These are phyloP conservation scores for Violaceomyces palustris DNA, from an alignment of 1,284 basidiomycete species.

Conservation along the genomic window DNA sequence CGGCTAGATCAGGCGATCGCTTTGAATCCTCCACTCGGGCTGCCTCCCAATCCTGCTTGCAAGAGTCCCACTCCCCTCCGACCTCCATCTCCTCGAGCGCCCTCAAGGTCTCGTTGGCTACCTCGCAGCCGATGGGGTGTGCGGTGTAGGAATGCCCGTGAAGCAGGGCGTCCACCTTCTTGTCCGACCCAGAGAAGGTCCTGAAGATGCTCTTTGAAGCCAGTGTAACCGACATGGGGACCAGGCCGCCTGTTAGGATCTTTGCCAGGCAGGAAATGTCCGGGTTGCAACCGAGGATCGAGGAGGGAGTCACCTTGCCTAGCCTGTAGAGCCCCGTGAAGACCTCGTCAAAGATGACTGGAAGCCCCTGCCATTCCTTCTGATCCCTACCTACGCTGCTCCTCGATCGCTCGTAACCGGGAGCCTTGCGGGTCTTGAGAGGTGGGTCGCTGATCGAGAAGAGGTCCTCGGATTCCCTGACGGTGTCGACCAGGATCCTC, in stretches of 20 bases:
- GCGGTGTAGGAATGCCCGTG: conserved; percentile 84
- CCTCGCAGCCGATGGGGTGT: conserved; percentile 67
- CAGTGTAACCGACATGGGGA: conserved; percentile 74
- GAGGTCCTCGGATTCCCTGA: conserved; percentile 60
- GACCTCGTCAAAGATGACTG: conserved; percentile 93
- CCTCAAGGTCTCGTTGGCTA: conserved; percentile 74
- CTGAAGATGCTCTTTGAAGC: conserved; percentile 73
- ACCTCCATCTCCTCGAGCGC: conserved; percentile 60
- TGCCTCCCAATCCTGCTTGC: conserved; percentile 60
- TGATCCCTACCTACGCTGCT: not conserved
- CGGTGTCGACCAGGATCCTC: conserved; percentile 74
- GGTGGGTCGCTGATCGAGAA: conserved; percentile 53
- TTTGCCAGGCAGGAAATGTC: conserved; percentile 88
- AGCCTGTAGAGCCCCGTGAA: conserved; percentile 86
- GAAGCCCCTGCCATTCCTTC: conserved; percentile 66
- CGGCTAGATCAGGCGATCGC: too few species aligned
- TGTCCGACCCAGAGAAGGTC: conserved; percentile 66
- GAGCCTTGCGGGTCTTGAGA: conserved; percentile 13
- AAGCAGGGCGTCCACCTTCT: conserved; percentile 77
- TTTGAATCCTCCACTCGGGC: conserved; percentile 58
- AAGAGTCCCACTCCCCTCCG: conserved; percentile 62
- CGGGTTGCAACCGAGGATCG: conserved; percentile 33
- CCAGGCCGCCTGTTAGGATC: conserved; percentile 84
- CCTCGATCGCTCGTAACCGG: too few species aligned
- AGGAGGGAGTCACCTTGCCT: conserved; percentile 56